Percentiles rank a stretch among this genome's conserved stretches.
These are phyloP conservation scores for Apiospora phragmitis DNA, from an alignment of 2,329 filamentous ascomycete species.

Conservation along the genomic window DNA sequence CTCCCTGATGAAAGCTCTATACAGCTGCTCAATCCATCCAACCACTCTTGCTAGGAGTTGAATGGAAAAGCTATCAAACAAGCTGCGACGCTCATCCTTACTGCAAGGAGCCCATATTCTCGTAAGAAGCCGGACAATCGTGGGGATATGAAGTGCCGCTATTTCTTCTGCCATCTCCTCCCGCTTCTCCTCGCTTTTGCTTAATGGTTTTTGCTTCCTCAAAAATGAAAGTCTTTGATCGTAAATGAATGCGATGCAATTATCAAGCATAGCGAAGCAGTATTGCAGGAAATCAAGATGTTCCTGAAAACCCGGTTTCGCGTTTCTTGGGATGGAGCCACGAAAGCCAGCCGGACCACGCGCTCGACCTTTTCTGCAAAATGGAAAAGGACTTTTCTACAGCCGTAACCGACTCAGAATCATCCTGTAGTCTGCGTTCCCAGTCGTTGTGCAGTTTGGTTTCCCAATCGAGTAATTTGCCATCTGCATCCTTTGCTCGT, in stretches of 20 bases:
- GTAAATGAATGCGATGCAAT: conserved; percentile 23
- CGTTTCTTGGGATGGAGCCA: conserved; percentile 20
- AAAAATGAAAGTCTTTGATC: conserved; percentile 16
- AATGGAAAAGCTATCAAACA: conserved; percentile 24
- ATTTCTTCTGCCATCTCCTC: conserved; percentile 24
- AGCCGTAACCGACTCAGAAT: conserved; percentile 17
- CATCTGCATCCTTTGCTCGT: background rate
- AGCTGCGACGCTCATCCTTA: conserved; percentile 21
- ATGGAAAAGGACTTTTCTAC: conserved; percentile 21
- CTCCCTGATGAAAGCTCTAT: conserved; percentile 17
- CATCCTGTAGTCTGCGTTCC: conserved; percentile 19
- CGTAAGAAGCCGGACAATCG: conserved; percentile 25
- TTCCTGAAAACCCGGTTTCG: conserved; percentile 28
- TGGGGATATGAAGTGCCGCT: conserved; percentile 25
- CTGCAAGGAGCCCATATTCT: conserved; percentile 28
- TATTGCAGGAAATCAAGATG: conserved; percentile 24
- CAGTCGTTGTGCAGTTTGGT: conserved; percentile 15
- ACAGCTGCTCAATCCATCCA: conserved; percentile 25
- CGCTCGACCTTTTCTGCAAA: conserved; percentile 27
- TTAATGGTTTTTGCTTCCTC: conserved; percentile 2
- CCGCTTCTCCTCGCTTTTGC: conserved; percentile 16
- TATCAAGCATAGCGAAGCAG: conserved; percentile 26
- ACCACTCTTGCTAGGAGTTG: conserved; percentile 24
- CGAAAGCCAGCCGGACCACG: conserved; percentile 21
- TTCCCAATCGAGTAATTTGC: background rate